phyloP scores from a whole-genome alignment of 2,329 filamentous ascomycete genomes.

The Verticillium isaacii region DNA sequence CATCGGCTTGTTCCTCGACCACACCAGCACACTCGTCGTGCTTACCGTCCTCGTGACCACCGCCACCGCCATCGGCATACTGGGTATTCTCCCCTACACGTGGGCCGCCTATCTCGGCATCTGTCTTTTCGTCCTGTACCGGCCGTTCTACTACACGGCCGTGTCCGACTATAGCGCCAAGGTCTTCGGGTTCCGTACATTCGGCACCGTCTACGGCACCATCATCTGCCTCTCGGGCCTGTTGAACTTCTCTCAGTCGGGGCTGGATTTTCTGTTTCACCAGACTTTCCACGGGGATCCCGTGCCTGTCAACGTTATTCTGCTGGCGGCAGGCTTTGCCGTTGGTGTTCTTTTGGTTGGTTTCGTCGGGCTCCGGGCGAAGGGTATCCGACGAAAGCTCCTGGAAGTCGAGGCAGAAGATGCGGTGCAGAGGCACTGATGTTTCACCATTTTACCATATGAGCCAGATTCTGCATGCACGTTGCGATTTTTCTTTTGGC shows the following conservation, averaged over 20 bases:
- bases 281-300: conserved; percentile 67
- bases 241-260: conserved; percentile 79
- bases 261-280: conserved; percentile 74
- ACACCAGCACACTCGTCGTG: conserved; percentile 66
- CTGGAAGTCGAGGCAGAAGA: conserved; percentile 13
- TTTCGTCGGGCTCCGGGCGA: conserved; percentile 52
- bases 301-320: conserved; percentile 67
- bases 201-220: conserved; percentile 89
- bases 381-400: conserved; percentile 24
- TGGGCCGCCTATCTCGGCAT: conserved; percentile 75
- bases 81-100: conserved; percentile 65
- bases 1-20: conserved; percentile 76
- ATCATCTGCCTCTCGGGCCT: conserved; percentile 83
- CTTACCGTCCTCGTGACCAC: conserved; percentile 64
- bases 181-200: conserved; percentile 87
- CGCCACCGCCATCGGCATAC: conserved; percentile 69
- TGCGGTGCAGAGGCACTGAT: background rate
- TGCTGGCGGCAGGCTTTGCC: conserved; percentile 56
- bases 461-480: too few species aligned
- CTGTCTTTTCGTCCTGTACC: conserved; percentile 74
- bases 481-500: too few species aligned
- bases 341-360: conserved; percentile 62
- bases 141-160: conserved; percentile 86
- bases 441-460: background rate
- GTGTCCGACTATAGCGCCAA: conserved; percentile 88